Evolutionary conservation across 768 basidiomycete species (phyloP), one percentile per base, ranked within the genome.

Genomic region (Cystobasidium ongulense): DNA sequence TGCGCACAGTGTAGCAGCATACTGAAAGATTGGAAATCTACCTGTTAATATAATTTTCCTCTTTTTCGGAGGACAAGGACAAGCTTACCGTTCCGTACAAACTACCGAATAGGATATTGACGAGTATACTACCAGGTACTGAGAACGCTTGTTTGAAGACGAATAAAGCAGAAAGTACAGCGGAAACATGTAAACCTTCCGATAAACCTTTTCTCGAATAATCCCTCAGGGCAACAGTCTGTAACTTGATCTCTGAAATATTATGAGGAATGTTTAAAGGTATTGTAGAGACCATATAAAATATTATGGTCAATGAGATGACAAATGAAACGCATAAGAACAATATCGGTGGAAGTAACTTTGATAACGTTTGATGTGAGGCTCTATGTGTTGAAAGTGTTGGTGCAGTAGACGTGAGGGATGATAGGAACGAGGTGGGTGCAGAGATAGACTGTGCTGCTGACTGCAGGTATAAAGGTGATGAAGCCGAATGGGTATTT

Each of bases 141-240:
- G 75, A 77, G 62, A 80, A 80, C 36, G 76, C 76, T 74, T 80
- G 79, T 64, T 80, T 80, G 74, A 75, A 80, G 31, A 79, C 64
- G 73, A 80, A 79, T 13, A 80, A 70, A 4, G 75, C 38, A 0
- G 75, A 62, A 1, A 79, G 67, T 36, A 80, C 79, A 53, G 63
- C 41, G 31, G 77, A 74, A 21, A 79, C 75, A 71, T 80, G 79
- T 15, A 76, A 66, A 75, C 78, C 38, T 54, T 0, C 59, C 33
- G 72, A 4, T 74, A 77, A 33, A 75, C 76, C 13, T 74, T 41
- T 71, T 31, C 68, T 31, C 35, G 76, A 75, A 72, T 80, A 80
- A 15, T 63, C 63, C 36, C 74, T 54, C 0, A 80, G 59, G 0
- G 74, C 66, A 1, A 46, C 29, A 10, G 75, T 74, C 46, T 79